phyloP scores from a whole-genome alignment of 495 filamentous ascomycete genomes.

The Neurospora terricola region DNA sequence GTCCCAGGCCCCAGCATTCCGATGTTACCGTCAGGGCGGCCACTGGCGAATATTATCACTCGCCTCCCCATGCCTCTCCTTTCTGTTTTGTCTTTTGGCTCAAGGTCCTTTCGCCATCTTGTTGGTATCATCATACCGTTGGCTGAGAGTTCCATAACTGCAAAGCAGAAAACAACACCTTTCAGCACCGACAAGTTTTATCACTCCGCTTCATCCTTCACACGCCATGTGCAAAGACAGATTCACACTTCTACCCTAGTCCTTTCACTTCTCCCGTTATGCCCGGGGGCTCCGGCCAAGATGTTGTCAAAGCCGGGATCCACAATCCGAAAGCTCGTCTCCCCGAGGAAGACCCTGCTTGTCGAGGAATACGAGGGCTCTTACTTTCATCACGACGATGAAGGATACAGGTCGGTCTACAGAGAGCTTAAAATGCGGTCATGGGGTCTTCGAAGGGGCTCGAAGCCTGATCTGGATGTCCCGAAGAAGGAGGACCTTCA shows the following conservation, averaged over 20 bases:
- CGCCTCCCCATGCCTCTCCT: neutral
- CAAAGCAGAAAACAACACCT: neutral
- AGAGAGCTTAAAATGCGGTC: constrained; percentile 18
- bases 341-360: constrained; percentile 21
- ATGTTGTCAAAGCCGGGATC: constrained; percentile 35
- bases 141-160: constrained; percentile 1
- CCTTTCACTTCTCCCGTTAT: neutral
- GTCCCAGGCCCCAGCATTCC: constrained; percentile 1
- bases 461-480: constrained; percentile 30
- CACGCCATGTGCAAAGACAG: constrained; percentile 8
- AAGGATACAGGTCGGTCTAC: constrained; percentile 9
- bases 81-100: neutral
- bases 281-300: constrained; percentile 8
- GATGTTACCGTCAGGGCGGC: constrained; percentile 3
- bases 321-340: constrained; percentile 36
- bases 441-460: constrained; percentile 19
- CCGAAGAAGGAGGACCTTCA: constrained; percentile 32
- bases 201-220: neutral
- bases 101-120: neutral
- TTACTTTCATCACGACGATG: constrained; percentile 20
- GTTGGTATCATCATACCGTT: constrained; percentile 2
- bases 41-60: constrained; percentile 3
- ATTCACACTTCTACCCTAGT: constrained; percentile 1
- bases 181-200: constrained; percentile 3
- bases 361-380: constrained; percentile 24